Evolutionary conservation across 2,329 filamentous ascomycete species (phyloP), one percentile per base, ranked within the genome.

Genomic region (Aureobasidium musti): DNA sequence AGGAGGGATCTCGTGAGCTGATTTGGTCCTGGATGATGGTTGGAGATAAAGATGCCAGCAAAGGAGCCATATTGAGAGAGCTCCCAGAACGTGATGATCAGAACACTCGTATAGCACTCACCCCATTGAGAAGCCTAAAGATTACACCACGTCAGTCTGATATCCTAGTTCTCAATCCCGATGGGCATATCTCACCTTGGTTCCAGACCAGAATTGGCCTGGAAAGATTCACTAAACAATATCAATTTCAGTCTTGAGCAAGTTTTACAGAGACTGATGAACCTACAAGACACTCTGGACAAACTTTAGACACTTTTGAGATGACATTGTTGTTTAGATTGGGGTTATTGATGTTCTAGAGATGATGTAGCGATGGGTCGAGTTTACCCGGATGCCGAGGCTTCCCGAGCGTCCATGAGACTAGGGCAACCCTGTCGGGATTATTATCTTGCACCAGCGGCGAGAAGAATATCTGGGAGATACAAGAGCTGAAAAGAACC

Each of bases 141-240:
- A 43, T 49, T 49, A 66, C 23, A 41, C 68, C 17, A 35, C 4
- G 43, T 45, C 35, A 64, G 53, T 56, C 35, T 11, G 4, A 5
- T 1, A 14, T 5, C 6, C 23, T 5, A 4, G 5, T 28, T 4
- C 7, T 26, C 14, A 10, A 28, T 37, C 2, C 7, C 14, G 17
- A 17, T 39, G 3, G 13, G 11, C 35, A 39, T 17, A 56, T 30
- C 63, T 28, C 81, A 96, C 93, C 91, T 90, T 76, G 92, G 92
- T 77, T 97, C 94, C 23, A 98, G 80, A 7, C 93, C 93, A 5
- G 92, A 97, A 70, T 91, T 90, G 71, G 86, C 85, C 80, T 91
- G 87, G 78, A 97, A 97, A 1, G 91, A 93, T 76, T 90, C 89
- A 82, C 92, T 85, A 54, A 91, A 35, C 3, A 3, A 6, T 10